A percentile compares a stretch with the other conserved stretches of the same genome.
Evolutionary conservation across 1,284 basidiomycete genomes (phyloP).

Genomic region (Athelia sp.): DNA sequence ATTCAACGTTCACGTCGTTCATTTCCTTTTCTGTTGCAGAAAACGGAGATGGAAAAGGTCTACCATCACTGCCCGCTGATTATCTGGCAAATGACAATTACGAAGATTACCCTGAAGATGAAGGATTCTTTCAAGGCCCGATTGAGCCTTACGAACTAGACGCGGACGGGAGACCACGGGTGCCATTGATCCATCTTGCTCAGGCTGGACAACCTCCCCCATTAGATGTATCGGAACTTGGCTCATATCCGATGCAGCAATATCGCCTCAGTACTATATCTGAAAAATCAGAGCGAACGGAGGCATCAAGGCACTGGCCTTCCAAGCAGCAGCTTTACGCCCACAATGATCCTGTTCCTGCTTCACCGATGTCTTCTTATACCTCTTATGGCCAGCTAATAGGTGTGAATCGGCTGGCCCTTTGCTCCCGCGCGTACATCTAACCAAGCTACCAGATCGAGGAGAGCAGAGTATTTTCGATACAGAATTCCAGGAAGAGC

Average conservation of each 20-base stretch:
- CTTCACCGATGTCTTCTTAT: slow-evolving; percentile 35
- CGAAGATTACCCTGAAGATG: slow-evolving; percentile 3
- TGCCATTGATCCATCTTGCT: slow-evolving; percentile 52
- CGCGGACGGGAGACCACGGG: slow-evolving; percentile 32
- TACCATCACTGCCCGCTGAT: slow-evolving; percentile 1
- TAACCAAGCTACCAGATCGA: background rate
- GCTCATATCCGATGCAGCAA: slow-evolving; percentile 16
- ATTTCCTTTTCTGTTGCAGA: background rate
- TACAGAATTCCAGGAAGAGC: slow-evolving; percentile 10
- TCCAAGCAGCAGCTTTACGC: slow-evolving; percentile 30
- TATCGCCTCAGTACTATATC: slow-evolving; percentile 54
- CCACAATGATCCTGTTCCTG: slow-evolving; percentile 32
- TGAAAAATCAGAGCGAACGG: slow-evolving; percentile 60
- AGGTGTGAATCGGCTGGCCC: slow-evolving; percentile 32
- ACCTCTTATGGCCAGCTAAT: slow-evolving; percentile 63
- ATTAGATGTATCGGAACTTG: no score
- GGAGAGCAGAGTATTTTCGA: slow-evolving; percentile 2
- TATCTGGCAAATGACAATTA: background rate
- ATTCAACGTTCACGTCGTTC: background rate
- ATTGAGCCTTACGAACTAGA: slow-evolving; percentile 12
- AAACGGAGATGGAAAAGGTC: background rate
- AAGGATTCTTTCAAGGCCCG: slow-evolving; percentile 13
- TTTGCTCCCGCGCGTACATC: background rate
- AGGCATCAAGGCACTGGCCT: slow-evolving; percentile 44
- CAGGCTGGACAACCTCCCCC: slow-evolving; percentile 40